Evolutionary conservation across 176 grass and related monocot species (phyloP).

Genomic region (Metroxylon sagu): DNA sequence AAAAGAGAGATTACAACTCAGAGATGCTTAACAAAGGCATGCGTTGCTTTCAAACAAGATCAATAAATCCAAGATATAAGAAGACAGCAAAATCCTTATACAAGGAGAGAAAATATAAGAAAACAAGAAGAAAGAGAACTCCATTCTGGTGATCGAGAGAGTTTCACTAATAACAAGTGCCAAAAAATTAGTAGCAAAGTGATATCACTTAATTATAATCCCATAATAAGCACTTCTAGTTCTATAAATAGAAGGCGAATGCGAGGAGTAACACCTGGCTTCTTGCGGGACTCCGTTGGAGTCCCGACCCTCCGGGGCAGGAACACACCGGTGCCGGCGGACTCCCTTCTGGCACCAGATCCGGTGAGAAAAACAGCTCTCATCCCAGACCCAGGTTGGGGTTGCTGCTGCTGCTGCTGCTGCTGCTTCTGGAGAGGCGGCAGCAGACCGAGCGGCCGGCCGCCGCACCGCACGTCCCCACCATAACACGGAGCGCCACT

Average conservation of each 20-base stretch:
- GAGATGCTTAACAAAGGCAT: no score
- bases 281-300: slow-evolving; percentile 34
- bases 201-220: no score
- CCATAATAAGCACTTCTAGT: no score
- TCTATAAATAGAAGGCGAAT: neutral
- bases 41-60: no score
- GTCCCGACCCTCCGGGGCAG: slow-evolving; percentile 40
- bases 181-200: no score
- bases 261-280: slow-evolving; percentile 28
- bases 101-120: no score
- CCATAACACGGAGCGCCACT: neutral
- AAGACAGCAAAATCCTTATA: no score
- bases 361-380: slow-evolving; percentile 54
- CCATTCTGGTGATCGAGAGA: no score
- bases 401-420: slow-evolving; percentile 7
- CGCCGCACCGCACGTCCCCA: neutral
- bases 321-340: slow-evolving; percentile 75
- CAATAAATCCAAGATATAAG: no score
- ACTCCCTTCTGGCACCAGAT: slow-evolving; percentile 44
- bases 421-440: slow-evolving; percentile 39
- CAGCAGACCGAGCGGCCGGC: slow-evolving; percentile 24
- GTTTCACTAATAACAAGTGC: no score
- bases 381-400: slow-evolving; percentile 21
- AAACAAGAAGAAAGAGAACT: no score
- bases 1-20: no score